Evolutionary conservation across 768 basidiomycete species (phyloP), one percentile per base, ranked within the genome.

Genomic region (Termitomyces sp.): DNA sequence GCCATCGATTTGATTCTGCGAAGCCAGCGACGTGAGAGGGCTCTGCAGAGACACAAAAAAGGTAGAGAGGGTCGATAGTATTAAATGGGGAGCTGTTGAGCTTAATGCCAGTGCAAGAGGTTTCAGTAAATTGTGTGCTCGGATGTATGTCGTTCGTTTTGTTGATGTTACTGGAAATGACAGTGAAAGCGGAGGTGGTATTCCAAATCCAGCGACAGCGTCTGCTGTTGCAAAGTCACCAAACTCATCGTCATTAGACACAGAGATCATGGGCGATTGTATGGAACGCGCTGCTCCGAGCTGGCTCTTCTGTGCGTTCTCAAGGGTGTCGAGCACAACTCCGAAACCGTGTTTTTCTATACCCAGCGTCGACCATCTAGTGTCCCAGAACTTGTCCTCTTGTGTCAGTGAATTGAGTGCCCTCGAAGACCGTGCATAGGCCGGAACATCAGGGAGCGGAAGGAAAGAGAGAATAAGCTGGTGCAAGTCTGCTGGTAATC

Each of bases 341-440:
- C 71, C 67, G 6, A 67, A 66, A 6, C 64, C 71, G 2, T 68
- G 64, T 59, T 74, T 74, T 17, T 76, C 75, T 28, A 73, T 71
- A 46, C 70, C 66, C 38, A 97, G 77, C 21, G 81, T 78, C 15
- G 70, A 71, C 83, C 91, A 94, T 46, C 89, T 80, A 1, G 66
- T 64, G 64, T 88, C 80, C 96, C 96, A 99, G 8, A 91, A 71
- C 5, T 73, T 70, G 53, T 97, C 94, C 56, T 90, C 84, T n/a
- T 76, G 71, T 2, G 80, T 78, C 26, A 95, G 72, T 3, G 75
- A 73, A 14, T 83, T 77, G 15, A 89, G 77, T 30, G 88, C 82
- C 54, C 84, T 80, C 53, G 79, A 89, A 41, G 76, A 78, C 46
- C 83, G 78, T 5, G 87, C 83, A 63, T 95, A 91, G 0, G 83